Base-by-base conservation (phyloP, 306 rosid genomes). In the Macrotyloma uniflorum region DNA sequence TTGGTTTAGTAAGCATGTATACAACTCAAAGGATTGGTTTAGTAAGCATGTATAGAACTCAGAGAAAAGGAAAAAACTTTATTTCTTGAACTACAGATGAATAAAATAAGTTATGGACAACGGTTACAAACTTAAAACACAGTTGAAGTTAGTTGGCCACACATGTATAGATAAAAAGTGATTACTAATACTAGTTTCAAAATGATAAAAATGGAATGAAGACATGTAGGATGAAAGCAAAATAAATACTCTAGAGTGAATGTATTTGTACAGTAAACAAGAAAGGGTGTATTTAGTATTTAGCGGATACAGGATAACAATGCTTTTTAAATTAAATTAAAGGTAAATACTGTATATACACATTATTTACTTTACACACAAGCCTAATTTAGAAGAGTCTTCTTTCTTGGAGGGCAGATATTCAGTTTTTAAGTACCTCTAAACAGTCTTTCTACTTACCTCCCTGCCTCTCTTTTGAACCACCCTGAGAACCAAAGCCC, bases 401-500 rank as follows among this genome's bases (percentile, higher is more conserved):
- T 70, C 73, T 45, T 59, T 5, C 10, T 23, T n/a, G 71, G n/a
- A 46, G 47, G 67, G 47, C 6, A 42, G 30, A 47, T 63, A 46
- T 63, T 70, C 43, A 43, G 61, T 4, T 47, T 53, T 63, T 45
- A 36, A 70, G 53, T 43, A 57, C 32, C 65, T 57, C 9, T 24
- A 65, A 72, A 33, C 40, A 64, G 70, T 70, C 9, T 6, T 76
- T 86, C 67, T 83, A 92, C 98, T 67, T 86, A 95, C 98, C 98
- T 74, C 96, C 98, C 7, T 95, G 97, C 88, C 98, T 95, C 84
- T 95, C 98, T 82, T 83, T 86, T 3, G 92, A 87, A 59, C 98
- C 98, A 22, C 98, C 98, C 79, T 95, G 98, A 82, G 98, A 82
- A 80, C 98, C 98, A 87, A 95, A 95, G 49, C 98, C 98, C 61